phyloP scores from a whole-genome alignment of 164 flowering plant genomes.

The Liquidambar formosana region DNA sequence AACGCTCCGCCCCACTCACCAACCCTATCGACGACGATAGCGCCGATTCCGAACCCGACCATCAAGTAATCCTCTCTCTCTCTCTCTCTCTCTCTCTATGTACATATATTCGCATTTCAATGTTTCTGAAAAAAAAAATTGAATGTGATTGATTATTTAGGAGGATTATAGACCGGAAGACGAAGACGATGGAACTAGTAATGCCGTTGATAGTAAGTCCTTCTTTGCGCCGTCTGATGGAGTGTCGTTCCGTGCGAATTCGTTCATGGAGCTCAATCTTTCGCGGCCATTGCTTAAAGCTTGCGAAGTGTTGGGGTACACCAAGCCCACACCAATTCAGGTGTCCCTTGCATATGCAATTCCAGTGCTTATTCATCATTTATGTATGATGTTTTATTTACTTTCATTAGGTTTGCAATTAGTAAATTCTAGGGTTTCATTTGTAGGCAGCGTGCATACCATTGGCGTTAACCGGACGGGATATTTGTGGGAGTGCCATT shows the following conservation, averaged over 20 bases:
- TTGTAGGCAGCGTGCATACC: slow-evolving; percentile 93
- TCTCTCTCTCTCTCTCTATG: background rate
- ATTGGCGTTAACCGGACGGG: slow-evolving; percentile 78
- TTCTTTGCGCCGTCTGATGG: slow-evolving; percentile 74
- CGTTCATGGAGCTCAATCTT: slow-evolving; percentile 88
- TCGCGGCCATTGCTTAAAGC: slow-evolving; percentile 90
- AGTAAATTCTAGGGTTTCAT: background rate
- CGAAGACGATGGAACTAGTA: slow-evolving; percentile 27
- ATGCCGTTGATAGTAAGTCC: slow-evolving; percentile 27
- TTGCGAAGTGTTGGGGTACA: slow-evolving; percentile 79
- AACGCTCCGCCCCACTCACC: slow-evolving; percentile 26
- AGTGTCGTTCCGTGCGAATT: slow-evolving; percentile 73
- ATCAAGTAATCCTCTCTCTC: slow-evolving; percentile 40
- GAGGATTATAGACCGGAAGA: slow-evolving; percentile 60
- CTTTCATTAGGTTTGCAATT: background rate
- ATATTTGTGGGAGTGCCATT: slow-evolving; percentile 96
- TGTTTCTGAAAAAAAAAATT: too few relatives aligned
- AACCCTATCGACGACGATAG: slow-evolving; percentile 25
- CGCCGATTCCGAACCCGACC: slow-evolving; percentile 46
- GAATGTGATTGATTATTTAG: slow-evolving; percentile 27
- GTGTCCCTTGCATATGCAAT: slow-evolving; percentile 25
- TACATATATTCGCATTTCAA: too few relatives aligned
- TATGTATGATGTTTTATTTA: background rate
- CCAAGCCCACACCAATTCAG: slow-evolving; percentile 95
- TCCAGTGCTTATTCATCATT: background rate